These are phyloP conservation scores for Pseudozyma sp. DNA, from an alignment of 1,284 basidiomycete genomes.

Conservation along the genomic window DNA sequence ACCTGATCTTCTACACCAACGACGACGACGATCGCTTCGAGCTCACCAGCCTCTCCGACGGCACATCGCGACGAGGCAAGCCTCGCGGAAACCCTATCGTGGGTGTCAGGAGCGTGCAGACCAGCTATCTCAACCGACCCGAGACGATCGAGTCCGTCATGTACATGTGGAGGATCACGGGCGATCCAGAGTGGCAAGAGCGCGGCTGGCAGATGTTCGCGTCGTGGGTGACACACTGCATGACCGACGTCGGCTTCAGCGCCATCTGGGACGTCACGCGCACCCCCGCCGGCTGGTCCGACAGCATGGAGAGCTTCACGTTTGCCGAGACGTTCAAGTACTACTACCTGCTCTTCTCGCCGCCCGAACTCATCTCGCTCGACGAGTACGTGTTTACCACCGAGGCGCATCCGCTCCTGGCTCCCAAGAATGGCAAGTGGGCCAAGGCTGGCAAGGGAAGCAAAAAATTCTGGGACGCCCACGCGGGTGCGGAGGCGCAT, in stretches of 20 bases:
- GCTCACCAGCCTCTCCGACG: conserved; percentile 38
- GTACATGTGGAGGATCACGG: conserved; percentile 73
- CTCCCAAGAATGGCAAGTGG: conserved; percentile 57
- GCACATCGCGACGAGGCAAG: conserved; percentile 45
- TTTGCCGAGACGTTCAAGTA: conserved; percentile 73
- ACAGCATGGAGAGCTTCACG: conserved; percentile 73
- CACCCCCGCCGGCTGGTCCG: conserved; percentile 61
- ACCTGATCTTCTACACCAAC: conserved; percentile 54
- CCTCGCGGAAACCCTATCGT: conserved; percentile 62
- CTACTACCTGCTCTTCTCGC: conserved; percentile 71
- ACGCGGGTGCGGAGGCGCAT: conserved; percentile 27
- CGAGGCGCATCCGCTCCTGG: conserved; percentile 67
- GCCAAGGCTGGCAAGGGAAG: conserved; percentile 51
- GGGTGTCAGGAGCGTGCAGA: conserved; percentile 51
- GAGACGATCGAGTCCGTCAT: conserved; percentile 74
- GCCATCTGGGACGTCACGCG: conserved; percentile 70
- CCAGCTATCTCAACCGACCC: conserved; percentile 69
- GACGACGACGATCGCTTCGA: conserved; percentile 58
- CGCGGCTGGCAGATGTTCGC: conserved; percentile 75
- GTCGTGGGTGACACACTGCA: conserved; percentile 71
- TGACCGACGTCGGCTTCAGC: conserved; percentile 70
- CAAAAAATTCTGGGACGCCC: conserved; percentile 50
- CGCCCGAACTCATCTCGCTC: conserved; percentile 72
- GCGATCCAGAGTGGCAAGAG: conserved; percentile 73
- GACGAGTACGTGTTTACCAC: conserved; percentile 74